Conservation (phyloP, 495 filamentous ascomycete species). For the Massariosphaeria phaeospora region DNA sequence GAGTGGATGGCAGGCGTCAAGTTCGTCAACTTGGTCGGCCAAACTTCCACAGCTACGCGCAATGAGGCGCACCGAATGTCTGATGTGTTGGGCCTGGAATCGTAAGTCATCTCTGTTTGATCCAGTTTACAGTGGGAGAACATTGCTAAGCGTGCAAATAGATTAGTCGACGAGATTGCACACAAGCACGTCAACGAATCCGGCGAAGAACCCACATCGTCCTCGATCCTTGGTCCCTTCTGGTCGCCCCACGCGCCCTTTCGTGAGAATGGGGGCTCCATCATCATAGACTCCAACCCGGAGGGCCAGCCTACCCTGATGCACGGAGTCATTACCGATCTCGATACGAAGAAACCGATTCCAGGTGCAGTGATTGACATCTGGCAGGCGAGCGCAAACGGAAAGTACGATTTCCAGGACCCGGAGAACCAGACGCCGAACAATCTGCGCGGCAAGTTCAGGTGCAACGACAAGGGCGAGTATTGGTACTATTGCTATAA, state of each 20-base stretch:
- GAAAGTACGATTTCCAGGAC: constrained; percentile 88
- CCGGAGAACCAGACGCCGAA: constrained; percentile 65
- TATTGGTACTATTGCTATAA: constrained; percentile 80
- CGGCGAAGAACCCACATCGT: constrained; percentile 67
- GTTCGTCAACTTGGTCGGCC: constrained; percentile 49
- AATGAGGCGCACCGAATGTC: constrained; percentile 76
- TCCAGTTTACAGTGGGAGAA: too few species aligned
- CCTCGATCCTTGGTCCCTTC: constrained; percentile 81
- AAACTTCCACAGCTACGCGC: constrained; percentile 55
- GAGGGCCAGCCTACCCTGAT: constrained; percentile 64
- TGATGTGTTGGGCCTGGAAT: constrained; percentile 78
- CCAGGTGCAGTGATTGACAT: constrained; percentile 70
- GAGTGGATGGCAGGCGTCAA: constrained; percentile 77
- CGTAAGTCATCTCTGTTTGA: constrained; percentile 45
- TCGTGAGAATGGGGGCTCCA: constrained; percentile 62
- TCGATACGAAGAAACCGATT: constrained; percentile 67
- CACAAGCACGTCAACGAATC: constrained; percentile 71
- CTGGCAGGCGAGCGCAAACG: constrained; percentile 82
- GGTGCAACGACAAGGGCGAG: constrained; percentile 65
- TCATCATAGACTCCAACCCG: constrained; percentile 66
- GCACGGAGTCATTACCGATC: constrained; percentile 70
- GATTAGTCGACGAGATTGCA: constrained; percentile 78
- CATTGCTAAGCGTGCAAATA: too few species aligned
- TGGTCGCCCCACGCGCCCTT: constrained; percentile 80
- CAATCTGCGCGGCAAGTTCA: constrained; percentile 83